Conservation (phyloP, 164 flowering plant species). For the Warburgia ugandensis region DNA sequence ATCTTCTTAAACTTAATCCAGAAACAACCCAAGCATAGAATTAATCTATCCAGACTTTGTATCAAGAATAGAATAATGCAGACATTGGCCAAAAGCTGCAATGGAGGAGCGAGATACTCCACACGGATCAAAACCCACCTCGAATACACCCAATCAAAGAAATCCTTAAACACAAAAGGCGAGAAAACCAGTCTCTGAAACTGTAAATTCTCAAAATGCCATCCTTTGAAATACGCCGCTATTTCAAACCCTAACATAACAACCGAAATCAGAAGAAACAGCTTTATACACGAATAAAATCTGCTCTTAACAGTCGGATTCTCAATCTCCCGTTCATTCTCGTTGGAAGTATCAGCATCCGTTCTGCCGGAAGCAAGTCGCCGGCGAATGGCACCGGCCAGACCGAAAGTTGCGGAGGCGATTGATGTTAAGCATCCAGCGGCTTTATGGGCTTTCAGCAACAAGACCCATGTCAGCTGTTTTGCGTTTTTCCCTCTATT, state of each 20-base stretch:
- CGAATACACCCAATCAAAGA: conserved; percentile 58
- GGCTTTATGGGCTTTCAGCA: conserved; percentile 85
- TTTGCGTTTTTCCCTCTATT: conserved; percentile 78
- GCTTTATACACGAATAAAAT: conserved; percentile 55
- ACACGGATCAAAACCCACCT: conserved; percentile 78
- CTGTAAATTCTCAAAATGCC: conserved; percentile 62
- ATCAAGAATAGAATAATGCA: conserved; percentile 73
- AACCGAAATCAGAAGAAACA: conserved; percentile 57
- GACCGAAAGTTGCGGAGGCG: conserved; percentile 44
- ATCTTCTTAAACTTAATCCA: conserved; percentile 82
- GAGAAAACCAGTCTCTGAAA: conserved; percentile 29
- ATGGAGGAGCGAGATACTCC: conserved; percentile 83
- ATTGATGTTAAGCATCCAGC: conserved; percentile 86
- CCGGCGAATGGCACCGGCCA: conserved; percentile 61
- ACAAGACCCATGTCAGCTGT: conserved; percentile 95
- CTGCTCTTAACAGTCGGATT: conserved; percentile 33
- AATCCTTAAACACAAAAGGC: conserved; percentile 33
- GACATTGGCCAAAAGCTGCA: conserved; percentile 67
- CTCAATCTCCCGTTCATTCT: conserved; percentile 20
- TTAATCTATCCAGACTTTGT: conserved; percentile 72
- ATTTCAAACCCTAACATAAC: conserved; percentile 61
- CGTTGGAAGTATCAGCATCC: conserved; percentile 37
- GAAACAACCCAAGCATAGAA: conserved; percentile 83
- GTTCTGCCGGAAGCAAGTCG: conserved; percentile 68
- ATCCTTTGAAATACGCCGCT: conserved; percentile 70